Conservation (phyloP, 768 basidiomycete species). For the Crepidotus variabilis region DNA sequence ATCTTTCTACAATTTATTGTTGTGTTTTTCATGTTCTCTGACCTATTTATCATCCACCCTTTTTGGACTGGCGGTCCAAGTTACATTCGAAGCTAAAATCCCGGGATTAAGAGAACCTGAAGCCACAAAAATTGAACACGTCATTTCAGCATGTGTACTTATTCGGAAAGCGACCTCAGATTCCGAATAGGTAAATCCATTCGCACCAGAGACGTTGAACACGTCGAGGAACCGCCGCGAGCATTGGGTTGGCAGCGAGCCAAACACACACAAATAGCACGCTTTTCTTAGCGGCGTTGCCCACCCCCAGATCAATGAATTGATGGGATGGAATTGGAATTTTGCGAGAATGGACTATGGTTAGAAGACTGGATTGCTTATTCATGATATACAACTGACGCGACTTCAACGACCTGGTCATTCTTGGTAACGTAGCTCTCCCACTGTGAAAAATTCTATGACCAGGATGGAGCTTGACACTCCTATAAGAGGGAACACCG, state of each 20-base stretch:
- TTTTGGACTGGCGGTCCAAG: too few species aligned
- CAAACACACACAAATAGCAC: slow-evolving; percentile 1
- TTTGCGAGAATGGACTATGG: slow-evolving; percentile 5
- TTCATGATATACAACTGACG: too few species aligned
- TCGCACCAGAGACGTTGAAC: background rate
- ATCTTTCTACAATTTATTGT: too few species aligned
- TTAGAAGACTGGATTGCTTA: too few species aligned
- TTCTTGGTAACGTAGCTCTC: background rate
- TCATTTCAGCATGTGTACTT: background rate
- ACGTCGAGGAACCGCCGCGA: background rate
- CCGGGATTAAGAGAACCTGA: too few species aligned
- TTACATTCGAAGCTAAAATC: too few species aligned
- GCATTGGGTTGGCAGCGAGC: background rate
- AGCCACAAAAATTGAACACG: too few species aligned
- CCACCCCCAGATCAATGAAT: slow-evolving; percentile 5
- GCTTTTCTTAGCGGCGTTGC: background rate
- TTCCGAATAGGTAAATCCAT: background rate
- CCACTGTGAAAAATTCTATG: too few species aligned
- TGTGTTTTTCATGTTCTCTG: too few species aligned
- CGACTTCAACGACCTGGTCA: background rate
- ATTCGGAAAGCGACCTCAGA: background rate
- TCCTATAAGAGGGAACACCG: slow-evolving; percentile 11
- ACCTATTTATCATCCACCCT: too few species aligned
- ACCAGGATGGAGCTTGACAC: too few species aligned
- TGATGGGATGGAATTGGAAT: slow-evolving; percentile 11